Conservation (phyloP, 192 early-diverging fungal genomes). For the Borealophlyctis nickersoniae region DNA sequence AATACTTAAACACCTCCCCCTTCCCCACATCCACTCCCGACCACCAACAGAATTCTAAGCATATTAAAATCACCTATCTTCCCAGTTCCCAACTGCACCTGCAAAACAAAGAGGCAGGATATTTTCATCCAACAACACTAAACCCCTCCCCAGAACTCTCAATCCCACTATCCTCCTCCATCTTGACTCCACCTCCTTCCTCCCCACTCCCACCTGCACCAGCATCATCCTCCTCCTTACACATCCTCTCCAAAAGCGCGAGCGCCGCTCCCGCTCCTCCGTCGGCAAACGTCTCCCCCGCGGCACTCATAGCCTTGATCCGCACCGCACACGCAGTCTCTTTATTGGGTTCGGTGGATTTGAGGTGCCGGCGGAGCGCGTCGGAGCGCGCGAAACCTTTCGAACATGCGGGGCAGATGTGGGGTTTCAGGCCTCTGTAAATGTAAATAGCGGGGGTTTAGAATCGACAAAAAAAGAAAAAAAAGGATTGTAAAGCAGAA, state of each 20-base stretch:
- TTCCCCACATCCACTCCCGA: too few relatives aligned
- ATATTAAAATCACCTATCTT: too few relatives aligned
- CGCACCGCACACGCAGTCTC: constrained; percentile 8
- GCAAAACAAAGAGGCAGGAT: too few relatives aligned
- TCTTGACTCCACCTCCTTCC: not conserved
- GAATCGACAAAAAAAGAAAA: not conserved
- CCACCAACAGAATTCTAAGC: too few relatives aligned
- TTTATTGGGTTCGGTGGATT: constrained; percentile 18
- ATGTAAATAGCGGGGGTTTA: not conserved
- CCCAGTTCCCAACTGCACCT: too few relatives aligned
- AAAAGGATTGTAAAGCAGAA: not conserved
- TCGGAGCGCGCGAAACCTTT: constrained; percentile 44
- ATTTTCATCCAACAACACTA: not conserved
- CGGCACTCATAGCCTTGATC: not conserved
- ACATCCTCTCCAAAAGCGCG: not conserved
- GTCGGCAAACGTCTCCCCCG: not conserved
- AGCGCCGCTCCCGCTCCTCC: not conserved
- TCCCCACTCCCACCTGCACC: not conserved
- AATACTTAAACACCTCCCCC: too few relatives aligned
- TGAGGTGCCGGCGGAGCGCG: constrained; percentile 40
- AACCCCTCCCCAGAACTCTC: not conserved
- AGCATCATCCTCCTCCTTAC: not conserved
- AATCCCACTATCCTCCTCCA: not conserved
- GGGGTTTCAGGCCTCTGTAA: constrained; percentile 33
- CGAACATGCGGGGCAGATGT: constrained; percentile 34